Evolutionary conservation across 345 rosid genomes (phyloP), one percentile per base, ranked within the genome.

Genomic region (Populus tremula): DNA sequence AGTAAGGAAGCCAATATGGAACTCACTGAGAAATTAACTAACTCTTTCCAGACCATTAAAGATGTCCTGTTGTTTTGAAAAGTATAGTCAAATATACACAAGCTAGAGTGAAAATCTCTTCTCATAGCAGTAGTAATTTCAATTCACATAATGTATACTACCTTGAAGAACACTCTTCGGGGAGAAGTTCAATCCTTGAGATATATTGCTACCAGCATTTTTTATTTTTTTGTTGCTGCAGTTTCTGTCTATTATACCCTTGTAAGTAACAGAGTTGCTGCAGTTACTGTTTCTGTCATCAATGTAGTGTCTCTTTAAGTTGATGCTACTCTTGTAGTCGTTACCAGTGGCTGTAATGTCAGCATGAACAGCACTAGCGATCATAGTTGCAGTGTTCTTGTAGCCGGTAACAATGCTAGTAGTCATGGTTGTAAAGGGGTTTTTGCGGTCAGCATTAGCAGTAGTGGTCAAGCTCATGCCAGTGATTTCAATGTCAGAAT

Each of bases 111-210:
- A 54, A 50, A 76, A 16, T 61, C 9, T 36, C 23, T 13, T 39
- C 10, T 27, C 31, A 25, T 72, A n/a, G 36, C 45, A 35, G 5
- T 53, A 33, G 8, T 29, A 47, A 78, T 71, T 71, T 49, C 47
- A 9, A 39, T 71, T 29, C 16, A 21, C 31, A 67, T 7, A 6
- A 21, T n/a, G 18, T 11, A n/a, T 14, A 11, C n/a, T 84, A 90
- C 90, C 94, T 88, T 85, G 89, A 84, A 88, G 90, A 85, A 90
- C 89, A 72, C 91, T 89, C 75, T 84, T 90, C 10, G 89, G 91
- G 50, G 92, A 89, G 74, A 88, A 82, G 64, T 81, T 82, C 59
- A 86, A 38, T 16, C 81, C 78, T 21, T 81, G 81, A 81, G 82
- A 80, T 62, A 71, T 67, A 20, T 80, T 69, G 70, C 68, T 56